Conservation (phyloP, 768 basidiomycete genomes). For the Austroboletus eburneus region DNA sequence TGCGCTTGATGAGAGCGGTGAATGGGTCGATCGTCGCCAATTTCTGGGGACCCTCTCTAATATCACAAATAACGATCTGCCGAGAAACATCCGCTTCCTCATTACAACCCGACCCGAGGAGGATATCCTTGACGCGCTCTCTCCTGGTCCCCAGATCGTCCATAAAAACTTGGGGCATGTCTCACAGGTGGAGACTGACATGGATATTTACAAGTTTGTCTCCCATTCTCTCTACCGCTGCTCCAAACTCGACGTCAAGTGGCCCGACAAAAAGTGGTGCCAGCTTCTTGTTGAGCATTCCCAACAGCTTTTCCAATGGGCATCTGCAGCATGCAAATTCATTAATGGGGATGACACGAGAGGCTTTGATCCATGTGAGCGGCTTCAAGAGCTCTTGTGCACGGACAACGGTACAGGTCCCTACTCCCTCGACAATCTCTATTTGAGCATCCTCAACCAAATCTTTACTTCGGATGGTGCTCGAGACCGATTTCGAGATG, state of each 20-base stretch:
- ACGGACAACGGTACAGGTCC: neutral
- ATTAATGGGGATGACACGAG: constrained; percentile 17
- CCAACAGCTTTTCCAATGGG: constrained; percentile 33
- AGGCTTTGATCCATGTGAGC: neutral
- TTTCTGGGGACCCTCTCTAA: constrained; percentile 20
- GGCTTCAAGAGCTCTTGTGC: constrained; percentile 11
- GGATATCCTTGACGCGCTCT: constrained; percentile 15
- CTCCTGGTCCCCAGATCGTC: constrained; percentile 2
- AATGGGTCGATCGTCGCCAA: constrained; percentile 6
- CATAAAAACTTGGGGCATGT: constrained; percentile 11
- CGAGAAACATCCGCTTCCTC: constrained; percentile 23
- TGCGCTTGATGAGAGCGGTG: constrained; percentile 28
- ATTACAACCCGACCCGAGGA: constrained; percentile 26
- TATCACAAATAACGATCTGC: constrained; percentile 13
- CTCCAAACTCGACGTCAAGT: constrained; percentile 18
- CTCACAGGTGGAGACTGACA: constrained; percentile 4
- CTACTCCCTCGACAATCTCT: constrained; percentile 16
- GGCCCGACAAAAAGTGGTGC: constrained; percentile 21
- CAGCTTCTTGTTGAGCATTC: constrained; percentile 19
- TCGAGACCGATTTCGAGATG: constrained; percentile 16
- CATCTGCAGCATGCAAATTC: constrained; percentile 27
- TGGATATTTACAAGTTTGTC: constrained; percentile 15
- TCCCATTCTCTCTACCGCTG: constrained; percentile 7
- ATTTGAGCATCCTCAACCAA: constrained; percentile 11
- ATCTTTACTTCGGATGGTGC: constrained; percentile 8